Evolutionary conservation across 768 basidiomycete genomes (phyloP).

Genomic region (Lactarius vividus): DNA sequence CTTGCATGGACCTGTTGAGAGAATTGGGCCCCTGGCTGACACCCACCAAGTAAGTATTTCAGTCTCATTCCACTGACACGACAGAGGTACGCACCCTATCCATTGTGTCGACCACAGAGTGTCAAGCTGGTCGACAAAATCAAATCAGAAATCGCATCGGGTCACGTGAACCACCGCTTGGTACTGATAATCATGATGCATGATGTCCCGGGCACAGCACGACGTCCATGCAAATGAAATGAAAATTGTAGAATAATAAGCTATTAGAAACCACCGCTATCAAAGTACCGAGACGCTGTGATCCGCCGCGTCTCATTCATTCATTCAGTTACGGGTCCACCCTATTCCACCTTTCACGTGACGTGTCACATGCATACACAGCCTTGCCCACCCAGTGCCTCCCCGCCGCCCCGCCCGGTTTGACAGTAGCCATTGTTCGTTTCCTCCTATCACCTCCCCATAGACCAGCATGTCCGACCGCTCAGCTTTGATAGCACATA

Average conservation of each 20-base stretch:
- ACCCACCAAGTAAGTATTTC: conserved; percentile 28
- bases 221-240: too few relatives aligned
- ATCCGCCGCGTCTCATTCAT: too few relatives aligned
- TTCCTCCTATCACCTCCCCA: background rate
- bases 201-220: too few relatives aligned
- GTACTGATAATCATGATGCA: too few relatives aligned
- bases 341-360: too few relatives aligned
- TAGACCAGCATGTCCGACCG: conserved; percentile 22
- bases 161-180: background rate
- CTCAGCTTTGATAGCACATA: conserved; percentile 53
- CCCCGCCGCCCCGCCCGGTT: too few relatives aligned
- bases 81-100: background rate
- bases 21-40: conserved; percentile 69
- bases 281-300: too few relatives aligned
- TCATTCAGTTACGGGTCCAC: too few relatives aligned
- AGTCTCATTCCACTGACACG: background rate
- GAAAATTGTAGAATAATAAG: too few relatives aligned
- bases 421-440: background rate
- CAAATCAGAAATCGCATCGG: background rate
- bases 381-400: background rate
- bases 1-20: conserved; percentile 77
- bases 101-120: background rate
- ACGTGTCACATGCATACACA: background rate
- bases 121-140: too few relatives aligned
- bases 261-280: too few relatives aligned